phyloP scores from a whole-genome alignment of 2,329 filamentous ascomycete genomes.

The Samsoniella hepiali region DNA sequence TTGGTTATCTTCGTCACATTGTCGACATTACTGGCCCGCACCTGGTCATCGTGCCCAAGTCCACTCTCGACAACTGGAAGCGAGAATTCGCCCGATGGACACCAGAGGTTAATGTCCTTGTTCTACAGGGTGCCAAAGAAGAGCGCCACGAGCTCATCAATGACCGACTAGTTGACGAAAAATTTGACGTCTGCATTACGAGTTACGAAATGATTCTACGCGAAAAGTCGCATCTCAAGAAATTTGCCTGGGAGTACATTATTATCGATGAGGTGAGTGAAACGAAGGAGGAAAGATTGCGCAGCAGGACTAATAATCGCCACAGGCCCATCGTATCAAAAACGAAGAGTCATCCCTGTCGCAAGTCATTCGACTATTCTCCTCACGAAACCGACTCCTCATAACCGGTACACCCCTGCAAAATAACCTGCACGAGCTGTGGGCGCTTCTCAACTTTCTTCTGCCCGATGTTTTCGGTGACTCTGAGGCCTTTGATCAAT shows the following conservation, averaged over 20 bases:
- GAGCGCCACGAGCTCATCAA: conserved; percentile 86
- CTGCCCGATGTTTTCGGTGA: conserved; percentile 98
- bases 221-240: conserved; percentile 91
- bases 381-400: conserved; percentile 88
- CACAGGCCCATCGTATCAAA: conserved; percentile 85
- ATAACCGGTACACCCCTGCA: conserved; percentile 97
- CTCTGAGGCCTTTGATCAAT: conserved; percentile 93
- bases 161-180: conserved; percentile 85
- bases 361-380: conserved; percentile 94
- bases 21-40: conserved; percentile 88
- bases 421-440: conserved; percentile 96
- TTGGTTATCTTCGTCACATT: conserved; percentile 90
- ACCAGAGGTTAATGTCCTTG: conserved; percentile 88
- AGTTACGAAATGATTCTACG: conserved; percentile 99
- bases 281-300: too few species aligned
- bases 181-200: conserved; percentile 97
- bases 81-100: conserved; percentile 93
- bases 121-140: conserved; percentile 93
- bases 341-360: conserved; percentile 97
- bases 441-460: conserved; percentile 95
- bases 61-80: conserved; percentile 97
- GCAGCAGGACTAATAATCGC: conserved; percentile 2
- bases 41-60: conserved; percentile 89
- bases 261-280: conserved; percentile 77
- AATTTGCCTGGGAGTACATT: conserved; percentile 99